phyloP scores from a whole-genome alignment of 768 basidiomycete species.

The Suillus bovinus region DNA sequence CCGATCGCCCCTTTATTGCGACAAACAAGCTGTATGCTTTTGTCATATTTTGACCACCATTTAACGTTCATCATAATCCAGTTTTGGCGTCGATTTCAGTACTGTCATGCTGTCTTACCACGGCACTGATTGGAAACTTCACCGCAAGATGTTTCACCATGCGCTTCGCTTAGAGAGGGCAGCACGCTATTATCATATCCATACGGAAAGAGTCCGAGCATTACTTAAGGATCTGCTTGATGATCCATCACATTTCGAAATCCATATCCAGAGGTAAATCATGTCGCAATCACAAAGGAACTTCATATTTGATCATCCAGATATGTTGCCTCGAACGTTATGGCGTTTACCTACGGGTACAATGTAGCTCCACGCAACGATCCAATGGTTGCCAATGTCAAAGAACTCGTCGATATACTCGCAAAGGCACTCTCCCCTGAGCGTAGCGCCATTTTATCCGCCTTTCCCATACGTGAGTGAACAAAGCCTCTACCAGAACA shows the following conservation, averaged over 20 bases:
- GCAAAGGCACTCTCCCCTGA: conserved; percentile 23
- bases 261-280: conserved; percentile 23
- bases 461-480: conserved; percentile 26
- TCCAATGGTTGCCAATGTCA: conserved; percentile 22
- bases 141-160: conserved; percentile 31
- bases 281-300: background rate
- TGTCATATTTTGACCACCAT: background rate
- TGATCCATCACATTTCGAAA: conserved; percentile 24
- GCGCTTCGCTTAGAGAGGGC: conserved; percentile 26
- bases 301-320: conserved; percentile 9
- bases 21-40: conserved; percentile 18
- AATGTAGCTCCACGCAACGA: conserved; percentile 20
- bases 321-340: conserved; percentile 27
- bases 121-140: conserved; percentile 28
- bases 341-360: conserved; percentile 29
- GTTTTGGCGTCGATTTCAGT: conserved; percentile 30
- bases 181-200: conserved; percentile 19
- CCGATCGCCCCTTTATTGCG: conserved; percentile 25
- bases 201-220: conserved; percentile 19
- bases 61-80: conserved; percentile 8
- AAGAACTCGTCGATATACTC: conserved; percentile 20
- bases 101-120: conserved; percentile 31
- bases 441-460: conserved; percentile 18
- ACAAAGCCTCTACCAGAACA: background rate
- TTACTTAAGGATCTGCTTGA: conserved; percentile 25